Evolutionary conservation across 306 rosid genomes (phyloP), one percentile per base, ranked within the genome.

Genomic region (Inga laurina): DNA sequence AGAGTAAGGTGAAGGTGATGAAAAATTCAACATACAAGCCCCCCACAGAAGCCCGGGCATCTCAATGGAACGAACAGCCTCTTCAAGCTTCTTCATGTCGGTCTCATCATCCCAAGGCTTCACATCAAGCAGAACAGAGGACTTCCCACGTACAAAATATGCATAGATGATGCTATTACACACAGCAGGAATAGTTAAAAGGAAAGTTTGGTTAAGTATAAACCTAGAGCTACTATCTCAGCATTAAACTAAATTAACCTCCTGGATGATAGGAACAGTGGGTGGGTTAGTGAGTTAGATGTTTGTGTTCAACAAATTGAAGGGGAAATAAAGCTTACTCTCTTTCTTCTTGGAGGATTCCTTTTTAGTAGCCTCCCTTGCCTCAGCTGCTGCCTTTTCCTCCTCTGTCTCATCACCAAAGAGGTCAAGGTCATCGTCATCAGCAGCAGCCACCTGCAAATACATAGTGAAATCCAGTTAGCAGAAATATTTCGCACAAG

Each of bases 71-170:
- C 98, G 92, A 52, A 94, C 98, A 76, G 92, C 85, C 90, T 92
- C 98, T 89, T 94, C 98, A 2, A 94, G 90, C 88, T 92, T 92
- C 90, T 94, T 94, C 98, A 94, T 92, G 89, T 94, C 97, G 0
- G 98, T 94, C 84, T 94, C 97, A 30, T 94, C 98, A 2, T 94
- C 98, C 98, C 98, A 94, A 69, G 98, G 98, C 85, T 94, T 94
- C n/a, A 94, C 95, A 82, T 94, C 98, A 39, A 94, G 78, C 57
- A 94, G 90, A 80, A 94, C 93, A 7, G 98, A 94, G 71, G 98
- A 94, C 67, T 94, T 94, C 0, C 98, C 98, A 74, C 98, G 97
- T 93, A 82, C 11, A 52, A 64, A 70, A 78, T n/a, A 77, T 78
- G 35, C 48, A 21, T 21, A 76, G 19, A 70, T 67, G 14, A 22